Evolutionary conservation across 345 rosid genomes (phyloP), one percentile per base, ranked within the genome.

Genomic region (Heritiera fomes): DNA sequence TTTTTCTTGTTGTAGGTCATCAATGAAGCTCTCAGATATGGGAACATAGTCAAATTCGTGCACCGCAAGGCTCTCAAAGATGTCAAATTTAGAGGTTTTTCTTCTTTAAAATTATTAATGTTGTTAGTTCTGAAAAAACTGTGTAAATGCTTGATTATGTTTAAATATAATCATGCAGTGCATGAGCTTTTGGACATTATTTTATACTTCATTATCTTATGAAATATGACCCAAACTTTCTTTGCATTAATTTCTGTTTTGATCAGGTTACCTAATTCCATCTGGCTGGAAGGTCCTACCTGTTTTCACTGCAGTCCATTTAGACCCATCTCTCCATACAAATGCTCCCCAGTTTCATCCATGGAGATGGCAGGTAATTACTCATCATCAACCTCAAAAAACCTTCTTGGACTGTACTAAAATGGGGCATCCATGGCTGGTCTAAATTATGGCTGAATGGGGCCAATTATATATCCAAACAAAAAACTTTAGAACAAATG

Each of bases 221-320:
- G 12, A 20, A 1, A 62, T 60, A 72, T 38, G 52, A 75, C 38
- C 17, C 23, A 15, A 30, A 9, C 5, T 69, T 34, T 50, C 8
- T 61, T 46, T 15, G 63, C 18, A 34, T 62, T 11, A 17, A 38
- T 75, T 66, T 38, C 3, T 20, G 50, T 7, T 55, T 79, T 28
- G 46, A 66, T 78, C 86, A 88, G 90, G 75, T 77, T 83, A 85
- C 76, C 18, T 82, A 47, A 89, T 89, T 85, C 90, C 89, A 32
- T 83, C 84, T 20, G 92, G 92, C 4, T 89, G 90, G 92, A 84
- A 89, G 79, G 92, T 89, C 56, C 90, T 89, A 9, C 92, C 90
- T 20, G 90, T 87, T 59, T 86, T 89, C 20, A 82, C 88, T 67
- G 90, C 90, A 14, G 89, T 86, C 41, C 90, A 87, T 80, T 74